Base-by-base conservation (phyloP, 352 stramenopile species). In the Globisporangium uncinulatum region DNA sequence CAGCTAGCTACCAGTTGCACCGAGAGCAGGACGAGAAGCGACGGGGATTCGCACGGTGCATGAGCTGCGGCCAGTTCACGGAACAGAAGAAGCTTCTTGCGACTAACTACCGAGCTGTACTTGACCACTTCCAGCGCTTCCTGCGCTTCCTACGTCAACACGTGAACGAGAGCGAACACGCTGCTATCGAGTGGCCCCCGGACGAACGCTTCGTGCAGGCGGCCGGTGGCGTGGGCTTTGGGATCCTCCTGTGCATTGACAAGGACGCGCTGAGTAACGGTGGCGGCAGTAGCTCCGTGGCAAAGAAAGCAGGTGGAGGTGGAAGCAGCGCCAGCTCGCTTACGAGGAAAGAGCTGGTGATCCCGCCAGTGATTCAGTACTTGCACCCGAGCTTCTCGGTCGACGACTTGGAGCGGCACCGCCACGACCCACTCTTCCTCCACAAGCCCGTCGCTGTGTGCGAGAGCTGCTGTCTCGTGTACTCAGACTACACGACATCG, bases 401-500 rank as follows among this genome's bases (percentile, higher is more conserved):
- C 2, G 74, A 87, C 20, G 90, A 95, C 32, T 98, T 98, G 69
- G 63, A 74, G 31, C 76, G 86, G 45, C 96, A 98, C 56, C 84
- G 87, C 11, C 69, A 77, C 54, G 95, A 99, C 56, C 91, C 94
- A 15, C 86, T 98, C 24, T 99, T 98, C 62, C 65, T 98, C 7
- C 94, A 97, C 67, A 98, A 98, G 68, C 87, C 78, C 4, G 86
- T 92, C 5, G 67, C 73, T 2, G 83, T 98, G 0, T 99, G 95
- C 48, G 93, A 98, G 57, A 68, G 65, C 34, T 99, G 94, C 66
- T 99, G 86, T 52, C 74, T 99, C 19, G 84, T 97, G 6, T 99
- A 98, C 63, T 83, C 92, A 9, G 86, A 98, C 65, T 94, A 89
- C 61, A 70, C 70, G 29, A 92, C 83, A 9, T 74, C 70, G 32